Percentiles rank a stretch among this genome's conserved stretches.
phyloP scores from a whole-genome alignment of 78 protist genomes.

The Blattamonas nauphoetae region DNA sequence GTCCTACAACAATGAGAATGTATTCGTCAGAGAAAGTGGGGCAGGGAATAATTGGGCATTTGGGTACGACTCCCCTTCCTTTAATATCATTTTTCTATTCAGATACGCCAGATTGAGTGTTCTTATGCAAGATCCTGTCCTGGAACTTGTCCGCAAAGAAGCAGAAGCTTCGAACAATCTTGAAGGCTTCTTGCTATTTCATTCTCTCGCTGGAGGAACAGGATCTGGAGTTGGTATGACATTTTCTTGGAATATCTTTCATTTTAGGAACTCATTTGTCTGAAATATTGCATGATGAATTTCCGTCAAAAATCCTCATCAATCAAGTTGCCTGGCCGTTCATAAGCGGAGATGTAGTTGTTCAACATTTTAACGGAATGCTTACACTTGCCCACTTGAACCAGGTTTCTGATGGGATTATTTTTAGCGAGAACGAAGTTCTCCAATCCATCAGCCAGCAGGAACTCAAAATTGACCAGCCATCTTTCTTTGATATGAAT shows the following conservation, averaged over 20 bases:
- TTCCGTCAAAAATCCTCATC: background rate
- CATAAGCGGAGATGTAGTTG: conserved; percentile 35
- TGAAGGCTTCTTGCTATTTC: conserved; percentile 6
- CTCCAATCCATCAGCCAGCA: background rate
- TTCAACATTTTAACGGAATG: conserved; percentile 40
- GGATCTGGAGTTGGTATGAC: conserved; percentile 44
- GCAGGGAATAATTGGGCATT: conserved; percentile 50
- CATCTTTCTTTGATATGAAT: conserved; percentile 18
- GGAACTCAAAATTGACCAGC: background rate
- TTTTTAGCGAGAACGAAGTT: conserved; percentile 14
- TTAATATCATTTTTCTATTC: background rate
- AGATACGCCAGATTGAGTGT: background rate
- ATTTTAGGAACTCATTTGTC: background rate
- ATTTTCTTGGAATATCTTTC: background rate
- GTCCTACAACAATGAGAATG: background rate
- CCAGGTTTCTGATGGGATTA: conserved; percentile 23
- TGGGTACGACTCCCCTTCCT: conserved; percentile 18
- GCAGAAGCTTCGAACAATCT: conserved; percentile 7
- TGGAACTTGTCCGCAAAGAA: conserved; percentile 1
- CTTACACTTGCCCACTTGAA: conserved; percentile 28
- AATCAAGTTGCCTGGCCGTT: conserved; percentile 43
- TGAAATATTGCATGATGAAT: conserved; percentile 21
- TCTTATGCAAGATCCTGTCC: background rate
- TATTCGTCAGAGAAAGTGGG: background rate
- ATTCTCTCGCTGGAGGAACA: conserved; percentile 47